Evolutionary conservation across 2,329 filamentous ascomycete species (phyloP), one percentile per base, ranked within the genome.

Genomic region (Lizonia empirigonia): DNA sequence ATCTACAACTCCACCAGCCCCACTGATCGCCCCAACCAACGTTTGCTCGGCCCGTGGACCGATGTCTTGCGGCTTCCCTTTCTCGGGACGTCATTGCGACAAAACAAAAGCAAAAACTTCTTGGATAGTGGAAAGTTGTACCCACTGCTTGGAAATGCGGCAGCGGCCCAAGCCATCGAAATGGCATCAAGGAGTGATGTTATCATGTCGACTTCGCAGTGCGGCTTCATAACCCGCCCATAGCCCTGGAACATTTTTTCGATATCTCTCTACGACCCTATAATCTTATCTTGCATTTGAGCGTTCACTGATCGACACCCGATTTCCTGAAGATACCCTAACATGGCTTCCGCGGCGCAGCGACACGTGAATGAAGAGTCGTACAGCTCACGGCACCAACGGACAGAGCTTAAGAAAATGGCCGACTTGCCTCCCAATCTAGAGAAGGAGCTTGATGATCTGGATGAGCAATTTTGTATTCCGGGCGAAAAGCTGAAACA

Each of bases 381-480:
- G 10, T 34, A 59, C 29, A 54, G 45, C 37, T 62, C 62, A 30
- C 63, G 55, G 55, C 60, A 55, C 5, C 59, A 65, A 29, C 56
- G 50, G 16, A 58, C 60, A 15, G 60, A 64, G 49, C 50, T 63
- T 7, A 40, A 54, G 8, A 44, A 53, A 16, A 58, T 64, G 51
- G 47, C 58, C 16, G 52, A 60, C 26, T 18, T 67, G 15, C 51
- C 60, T 15, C 42, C 50, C 3, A 55, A 57, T 22, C 53, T 67
- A 5, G 60, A 65, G 38, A 35, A 59, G 15, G 60, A 63, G 38
- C 36, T 69, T 8, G 29, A 56, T n/a, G 38, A 40, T n/a, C 38
- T 68, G 13, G 62, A 64, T 9, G 13, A 54, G n/a, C 42, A 64
- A 8, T 65, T 69, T 24, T 65, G 62, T 64, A 56, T 69, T 3